These are phyloP conservation scores for Ustilago vetiveriae DNA, from an alignment of 1,284 basidiomycete species.

Conservation along the genomic window DNA sequence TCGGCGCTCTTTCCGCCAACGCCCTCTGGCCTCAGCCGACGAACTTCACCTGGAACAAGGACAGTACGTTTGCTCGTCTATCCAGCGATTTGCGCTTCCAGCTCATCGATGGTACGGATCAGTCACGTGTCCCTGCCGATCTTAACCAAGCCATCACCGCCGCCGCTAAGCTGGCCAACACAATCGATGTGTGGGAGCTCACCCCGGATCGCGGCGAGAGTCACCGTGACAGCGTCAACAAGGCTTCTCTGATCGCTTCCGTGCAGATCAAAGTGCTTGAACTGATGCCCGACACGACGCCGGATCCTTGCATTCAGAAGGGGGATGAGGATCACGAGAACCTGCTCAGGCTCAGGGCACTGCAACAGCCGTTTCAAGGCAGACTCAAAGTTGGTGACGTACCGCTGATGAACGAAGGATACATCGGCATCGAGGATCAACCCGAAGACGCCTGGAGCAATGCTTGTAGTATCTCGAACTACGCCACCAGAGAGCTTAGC, in stretches of 20 bases:
- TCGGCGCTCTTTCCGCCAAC: slow-evolving; percentile 11
- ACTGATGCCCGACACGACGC: slow-evolving; percentile 24
- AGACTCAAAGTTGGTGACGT: neutral
- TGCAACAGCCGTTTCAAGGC: slow-evolving; percentile 16
- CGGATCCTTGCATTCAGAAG: slow-evolving; percentile 18
- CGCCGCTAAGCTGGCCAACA: slow-evolving; percentile 45
- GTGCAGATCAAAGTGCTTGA: slow-evolving; percentile 43
- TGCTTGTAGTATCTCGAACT: slow-evolving; percentile 22
- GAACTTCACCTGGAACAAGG: slow-evolving; percentile 71
- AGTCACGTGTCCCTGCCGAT: slow-evolving; percentile 66
- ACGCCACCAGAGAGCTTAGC: slow-evolving; percentile 17
- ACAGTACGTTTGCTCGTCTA: slow-evolving; percentile 70
- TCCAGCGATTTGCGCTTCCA: slow-evolving; percentile 70
- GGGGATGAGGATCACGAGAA: neutral
- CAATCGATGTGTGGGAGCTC: slow-evolving; percentile 71
- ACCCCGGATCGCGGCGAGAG: slow-evolving; percentile 71
- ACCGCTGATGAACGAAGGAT: neutral
- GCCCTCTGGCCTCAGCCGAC: slow-evolving; percentile 69
- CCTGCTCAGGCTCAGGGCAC: neutral
- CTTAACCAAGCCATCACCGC: slow-evolving; percentile 71
- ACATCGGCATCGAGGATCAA: neutral
- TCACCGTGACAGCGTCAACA: slow-evolving; percentile 66
- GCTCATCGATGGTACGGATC: slow-evolving; percentile 64
- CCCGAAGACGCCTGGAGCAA: slow-evolving; percentile 11
- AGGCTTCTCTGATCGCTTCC: slow-evolving; percentile 50